A percentile compares a stretch with the other conserved stretches of the same genome.
phyloP scores from a whole-genome alignment of 352 stramenopile species.

The Thalassiosira exigua region DNA sequence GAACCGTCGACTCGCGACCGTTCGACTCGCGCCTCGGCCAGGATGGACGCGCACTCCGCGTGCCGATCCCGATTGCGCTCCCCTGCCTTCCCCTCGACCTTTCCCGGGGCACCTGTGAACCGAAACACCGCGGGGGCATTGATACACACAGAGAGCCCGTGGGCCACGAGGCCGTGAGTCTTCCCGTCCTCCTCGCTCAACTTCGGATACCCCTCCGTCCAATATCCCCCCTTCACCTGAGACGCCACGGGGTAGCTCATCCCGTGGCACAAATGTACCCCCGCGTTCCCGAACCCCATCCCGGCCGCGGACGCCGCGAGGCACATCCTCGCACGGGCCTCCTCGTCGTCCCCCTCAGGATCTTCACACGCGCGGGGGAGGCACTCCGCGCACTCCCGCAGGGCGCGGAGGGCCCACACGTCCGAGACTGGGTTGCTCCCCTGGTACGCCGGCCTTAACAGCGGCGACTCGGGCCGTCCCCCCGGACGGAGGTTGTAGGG shows the following conservation, averaged over 20 bases:
- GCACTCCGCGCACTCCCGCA: constrained; percentile 61
- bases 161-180: constrained; percentile 59
- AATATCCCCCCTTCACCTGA: constrained; percentile 63
- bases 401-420: constrained; percentile 69
- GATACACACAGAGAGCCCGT: constrained; percentile 66
- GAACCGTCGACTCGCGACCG: background rate
- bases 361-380: constrained; percentile 50
- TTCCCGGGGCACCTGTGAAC: constrained; percentile 61
- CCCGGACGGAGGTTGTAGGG: constrained; percentile 55
- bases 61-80: constrained; percentile 52
- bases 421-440: constrained; percentile 73
- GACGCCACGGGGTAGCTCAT: constrained; percentile 72
- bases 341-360: constrained; percentile 53
- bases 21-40: constrained; percentile 51
- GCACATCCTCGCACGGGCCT: constrained; percentile 68
- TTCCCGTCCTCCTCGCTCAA: background rate
- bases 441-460: constrained; percentile 69
- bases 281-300: constrained; percentile 78
- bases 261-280: constrained; percentile 74
- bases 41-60: constrained; percentile 62
- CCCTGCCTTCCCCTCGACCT: background rate
- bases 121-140: constrained; percentile 70
- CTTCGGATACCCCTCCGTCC: constrained; percentile 35
- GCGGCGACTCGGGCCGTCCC: constrained; percentile 47
- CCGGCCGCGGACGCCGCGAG: constrained; percentile 63